Evolutionary conservation across 495 filamentous ascomycete species (phyloP).

Genomic region (Hypomontagnella submonticulosa): DNA sequence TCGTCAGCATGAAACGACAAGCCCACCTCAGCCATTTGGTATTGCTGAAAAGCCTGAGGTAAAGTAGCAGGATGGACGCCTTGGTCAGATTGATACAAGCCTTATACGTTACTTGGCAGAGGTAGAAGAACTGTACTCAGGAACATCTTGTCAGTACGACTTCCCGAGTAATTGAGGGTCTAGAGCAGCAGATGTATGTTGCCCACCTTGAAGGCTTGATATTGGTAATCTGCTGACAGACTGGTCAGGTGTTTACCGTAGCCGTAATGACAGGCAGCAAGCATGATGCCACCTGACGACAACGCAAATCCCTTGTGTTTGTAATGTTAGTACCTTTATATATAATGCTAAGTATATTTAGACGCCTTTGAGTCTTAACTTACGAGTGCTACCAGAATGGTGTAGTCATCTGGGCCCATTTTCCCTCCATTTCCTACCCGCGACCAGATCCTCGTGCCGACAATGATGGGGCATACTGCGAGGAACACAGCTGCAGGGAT

Average conservation of each 20-base stretch:
- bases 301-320: slow-evolving; percentile 33
- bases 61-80: slow-evolving; percentile 51
- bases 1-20: slow-evolving; percentile 37
- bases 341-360: background rate
- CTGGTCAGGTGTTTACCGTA: slow-evolving; percentile 42
- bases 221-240: slow-evolving; percentile 28
- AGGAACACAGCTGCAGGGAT: slow-evolving; percentile 41
- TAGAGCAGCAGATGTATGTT: background rate
- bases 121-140: slow-evolving; percentile 43
- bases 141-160: slow-evolving; percentile 8
- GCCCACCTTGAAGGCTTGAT: slow-evolving; percentile 46
- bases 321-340: background rate
- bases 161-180: background rate
- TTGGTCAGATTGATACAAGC: slow-evolving; percentile 49
- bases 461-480: slow-evolving; percentile 40
- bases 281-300: slow-evolving; percentile 45
- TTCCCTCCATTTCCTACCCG: slow-evolving; percentile 38
- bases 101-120: slow-evolving; percentile 51
- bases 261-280: slow-evolving; percentile 45
- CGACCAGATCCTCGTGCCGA: slow-evolving; percentile 43
- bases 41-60: slow-evolving; percentile 49
- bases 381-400: slow-evolving; percentile 46
- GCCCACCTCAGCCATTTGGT: slow-evolving; percentile 46
- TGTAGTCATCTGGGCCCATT: slow-evolving; percentile 47
- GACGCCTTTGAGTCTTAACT: slow-evolving; percentile 18